Percentiles rank a stretch among this genome's conserved stretches.
Conservation (phyloP, 1,284 basidiomycete species). For the Pyrrhoderma lamaoense region DNA sequence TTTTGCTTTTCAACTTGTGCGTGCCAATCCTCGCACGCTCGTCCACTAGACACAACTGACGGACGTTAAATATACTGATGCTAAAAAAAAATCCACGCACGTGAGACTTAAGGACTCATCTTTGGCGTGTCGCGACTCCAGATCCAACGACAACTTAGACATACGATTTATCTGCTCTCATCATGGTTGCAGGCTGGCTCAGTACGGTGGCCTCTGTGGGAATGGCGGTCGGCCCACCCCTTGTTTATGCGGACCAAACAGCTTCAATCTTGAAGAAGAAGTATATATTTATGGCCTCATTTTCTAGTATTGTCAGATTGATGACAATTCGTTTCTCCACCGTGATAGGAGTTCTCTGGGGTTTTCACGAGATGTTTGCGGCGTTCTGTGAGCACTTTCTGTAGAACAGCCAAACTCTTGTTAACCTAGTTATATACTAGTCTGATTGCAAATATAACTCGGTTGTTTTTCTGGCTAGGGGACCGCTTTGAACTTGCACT, state of each 20-base stretch:
- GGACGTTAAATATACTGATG: too few species aligned
- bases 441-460: conserved; percentile 72
- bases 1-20: too few species aligned
- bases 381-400: conserved; percentile 49
- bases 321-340: conserved; percentile 14
- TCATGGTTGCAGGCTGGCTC: conserved; percentile 40
- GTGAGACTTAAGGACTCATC: too few species aligned
- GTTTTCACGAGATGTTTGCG: conserved; percentile 78
- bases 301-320: conserved; percentile 4
- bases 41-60: too few species aligned
- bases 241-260: conserved; percentile 78
- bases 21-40: too few species aligned
- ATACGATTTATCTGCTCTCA: not conserved
- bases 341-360: conserved; percentile 68
- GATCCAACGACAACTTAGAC: not conserved
- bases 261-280: conserved; percentile 66
- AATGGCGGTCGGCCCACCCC: conserved; percentile 67
- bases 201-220: conserved; percentile 53
- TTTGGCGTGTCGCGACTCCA: not conserved
- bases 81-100: too few species aligned
- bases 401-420: conserved; percentile 13
- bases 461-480: conserved; percentile 87
- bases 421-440: conserved; percentile 29
- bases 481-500: conserved; percentile 71
- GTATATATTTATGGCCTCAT: conserved; percentile 28